Evolutionary conservation across 768 basidiomycete species (phyloP).

Genomic region (Suillus cothurnatus): DNA sequence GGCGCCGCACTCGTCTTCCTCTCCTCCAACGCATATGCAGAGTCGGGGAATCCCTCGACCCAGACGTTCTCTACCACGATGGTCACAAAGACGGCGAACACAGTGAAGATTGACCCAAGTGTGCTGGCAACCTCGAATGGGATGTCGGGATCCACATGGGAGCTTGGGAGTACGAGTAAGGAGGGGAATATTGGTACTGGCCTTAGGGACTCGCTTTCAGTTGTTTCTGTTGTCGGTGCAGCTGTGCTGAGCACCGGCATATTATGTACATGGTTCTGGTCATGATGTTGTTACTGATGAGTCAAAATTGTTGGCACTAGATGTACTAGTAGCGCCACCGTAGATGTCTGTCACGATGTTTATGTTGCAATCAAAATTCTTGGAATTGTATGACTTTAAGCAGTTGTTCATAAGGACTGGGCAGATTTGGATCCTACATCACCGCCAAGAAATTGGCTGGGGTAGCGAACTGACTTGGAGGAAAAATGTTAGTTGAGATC

Average conservation of each 20-base stretch:
- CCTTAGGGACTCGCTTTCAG: not conserved
- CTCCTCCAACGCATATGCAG: slow-evolving; percentile 6
- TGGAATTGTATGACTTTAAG: not conserved
- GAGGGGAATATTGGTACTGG: slow-evolving; percentile 1
- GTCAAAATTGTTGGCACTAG: not conserved
- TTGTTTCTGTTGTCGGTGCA: not conserved
- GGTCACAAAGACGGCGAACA: slow-evolving; percentile 29
- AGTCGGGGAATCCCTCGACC: slow-evolving; percentile 16
- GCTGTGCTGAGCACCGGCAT: slow-evolving; percentile 3
- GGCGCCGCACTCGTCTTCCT: slow-evolving; percentile 32
- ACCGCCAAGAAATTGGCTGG: too few relatives aligned
- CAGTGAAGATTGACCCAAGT: slow-evolving; percentile 37
- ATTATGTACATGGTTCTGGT: not conserved
- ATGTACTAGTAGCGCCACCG: not conserved
- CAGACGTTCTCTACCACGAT: slow-evolving; percentile 36
- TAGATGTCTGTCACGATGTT: not conserved
- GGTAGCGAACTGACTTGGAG: too few relatives aligned
- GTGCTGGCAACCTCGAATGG: slow-evolving; percentile 45
- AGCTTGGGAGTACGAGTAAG: slow-evolving; percentile 28
- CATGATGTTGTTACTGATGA: not conserved
- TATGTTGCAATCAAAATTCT: not conserved
- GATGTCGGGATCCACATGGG: slow-evolving; percentile 24
- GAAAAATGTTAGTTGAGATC: too few relatives aligned
- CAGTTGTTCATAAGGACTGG: too few relatives aligned
- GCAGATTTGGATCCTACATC: too few relatives aligned